A percentile compares a stretch with the other conserved stretches of the same genome.
phyloP scores from a whole-genome alignment of 2,329 filamentous ascomycete species.

The Stachybotrys elegans region DNA sequence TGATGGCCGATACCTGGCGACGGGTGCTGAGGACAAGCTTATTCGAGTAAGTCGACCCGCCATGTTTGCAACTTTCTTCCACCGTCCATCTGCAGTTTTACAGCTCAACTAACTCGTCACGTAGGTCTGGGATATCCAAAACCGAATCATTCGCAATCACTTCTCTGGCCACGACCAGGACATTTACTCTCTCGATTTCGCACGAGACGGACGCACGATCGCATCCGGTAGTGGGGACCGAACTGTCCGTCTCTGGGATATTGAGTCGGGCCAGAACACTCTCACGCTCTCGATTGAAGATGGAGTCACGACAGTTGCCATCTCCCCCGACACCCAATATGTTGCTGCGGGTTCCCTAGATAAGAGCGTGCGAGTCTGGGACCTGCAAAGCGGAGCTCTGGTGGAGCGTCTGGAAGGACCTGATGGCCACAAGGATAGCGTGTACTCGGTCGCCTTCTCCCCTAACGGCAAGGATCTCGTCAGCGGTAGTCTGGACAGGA shows the following conservation, averaged over 20 bases:
- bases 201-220: conserved; percentile 87
- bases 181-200: conserved; percentile 95
- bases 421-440: conserved; percentile 93
- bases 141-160: conserved; percentile 78
- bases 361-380: conserved; percentile 97
- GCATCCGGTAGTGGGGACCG: conserved; percentile 93
- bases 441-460: conserved; percentile 94
- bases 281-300: conserved; percentile 90
- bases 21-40: conserved; percentile 94
- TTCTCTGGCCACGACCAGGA: conserved; percentile 98
- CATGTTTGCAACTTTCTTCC: background rate
- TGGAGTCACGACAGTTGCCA: conserved; percentile 94
- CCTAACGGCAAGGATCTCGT: conserved; percentile 90
- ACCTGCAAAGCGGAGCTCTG: conserved; percentile 78
- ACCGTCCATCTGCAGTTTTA: background rate
- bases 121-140: conserved; percentile 90
- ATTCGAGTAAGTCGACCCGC: conserved; percentile 65
- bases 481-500: conserved; percentile 92
- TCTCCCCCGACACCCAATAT: conserved; percentile 90
- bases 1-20: conserved; percentile 88
- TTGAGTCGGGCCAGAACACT: conserved; percentile 76
- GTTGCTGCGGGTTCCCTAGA: conserved; percentile 93
- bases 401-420: conserved; percentile 89
- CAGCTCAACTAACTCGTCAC: conserved; percentile 8
- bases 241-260: conserved; percentile 94